Evolutionary conservation across 495 filamentous ascomycete species (phyloP), one percentile per base, ranked within the genome.

Genomic region (Aspergillus ostianus): DNA sequence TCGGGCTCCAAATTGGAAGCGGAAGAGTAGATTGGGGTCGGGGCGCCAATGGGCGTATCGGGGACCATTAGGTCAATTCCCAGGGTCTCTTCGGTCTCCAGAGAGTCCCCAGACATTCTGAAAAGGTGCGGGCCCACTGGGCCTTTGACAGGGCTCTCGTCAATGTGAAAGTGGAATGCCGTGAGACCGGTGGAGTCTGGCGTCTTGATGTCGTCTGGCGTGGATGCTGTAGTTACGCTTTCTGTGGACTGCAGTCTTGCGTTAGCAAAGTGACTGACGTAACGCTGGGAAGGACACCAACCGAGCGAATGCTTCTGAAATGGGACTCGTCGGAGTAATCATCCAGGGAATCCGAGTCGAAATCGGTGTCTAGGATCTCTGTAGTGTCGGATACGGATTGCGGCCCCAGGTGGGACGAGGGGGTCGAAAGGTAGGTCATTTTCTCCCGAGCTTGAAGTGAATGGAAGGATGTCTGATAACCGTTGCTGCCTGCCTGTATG

Each of bases 101-200:
- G 32, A 0, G 60, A 66, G 17, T 62, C 62, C 26, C 49, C 61
- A 12, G 75, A 78, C 32, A 76, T 78, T 57, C 90, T 83, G 75
- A 97, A 97, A n/a, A 97, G 79, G 76, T 96, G 93, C 3, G 92
- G 93, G 5, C 93, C 92, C 61, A 78, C 80, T 6, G 92, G 92
- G 21, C 92, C 92, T 41, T 70, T 67, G 51, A 74, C 64, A 29
- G 67, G 51, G 51, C 71, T 70, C 0, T 73, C 64, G 62, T 72
- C 67, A 29, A 77, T 63, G 12, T 80, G 76, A 50, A 86, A 85
- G 51, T 80, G 67, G 66, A 82, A 81, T 23, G 49, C 48, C 7
- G 59, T 60, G 8, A 60, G 49, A 41, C 56, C 46, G 41, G 60
- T 49, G 44, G 65, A 47, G 50, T 67, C 44, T 18, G 51, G 52